These are phyloP conservation scores for Paramecium tetraurelia DNA, from an alignment of 73 alveolate genomes.

Conservation along the genomic window DNA sequence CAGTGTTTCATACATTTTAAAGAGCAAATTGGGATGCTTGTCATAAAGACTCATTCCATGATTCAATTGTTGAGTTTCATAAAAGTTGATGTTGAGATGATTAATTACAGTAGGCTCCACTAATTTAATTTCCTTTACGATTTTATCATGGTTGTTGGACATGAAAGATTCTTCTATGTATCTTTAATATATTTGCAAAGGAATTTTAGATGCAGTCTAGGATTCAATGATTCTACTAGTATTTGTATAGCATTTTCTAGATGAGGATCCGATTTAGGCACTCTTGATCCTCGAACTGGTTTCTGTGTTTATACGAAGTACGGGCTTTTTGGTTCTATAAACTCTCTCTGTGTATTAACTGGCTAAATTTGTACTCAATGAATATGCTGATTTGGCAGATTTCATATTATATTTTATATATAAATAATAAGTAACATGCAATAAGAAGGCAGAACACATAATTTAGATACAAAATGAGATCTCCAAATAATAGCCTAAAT, in stretches of 20 bases:
- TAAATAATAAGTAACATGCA: not conserved
- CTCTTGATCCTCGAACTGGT: not conserved
- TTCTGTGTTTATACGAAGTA: not conserved
- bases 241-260: not conserved
- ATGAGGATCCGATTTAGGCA: not conserved
- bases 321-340: not conserved
- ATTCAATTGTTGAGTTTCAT: not conserved
- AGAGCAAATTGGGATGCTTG: not conserved
- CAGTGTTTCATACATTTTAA: constrained; percentile 49
- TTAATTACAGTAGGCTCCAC: not conserved
- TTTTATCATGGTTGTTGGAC: constrained; percentile 3
- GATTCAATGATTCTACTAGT: not conserved
- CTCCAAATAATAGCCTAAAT: not conserved
- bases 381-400: constrained; percentile 10
- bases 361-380: constrained; percentile 20
- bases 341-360: not conserved
- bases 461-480: not conserved
- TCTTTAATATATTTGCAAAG: not conserved
- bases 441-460: not conserved
- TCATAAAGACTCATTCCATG: not conserved
- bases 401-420: not conserved
- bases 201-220: not conserved
- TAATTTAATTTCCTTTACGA: not conserved
- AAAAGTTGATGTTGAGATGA: not conserved
- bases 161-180: not conserved